These are phyloP conservation scores for Leccinum subgranulosum DNA, from an alignment of 768 basidiomycete genomes.

Conservation along the genomic window DNA sequence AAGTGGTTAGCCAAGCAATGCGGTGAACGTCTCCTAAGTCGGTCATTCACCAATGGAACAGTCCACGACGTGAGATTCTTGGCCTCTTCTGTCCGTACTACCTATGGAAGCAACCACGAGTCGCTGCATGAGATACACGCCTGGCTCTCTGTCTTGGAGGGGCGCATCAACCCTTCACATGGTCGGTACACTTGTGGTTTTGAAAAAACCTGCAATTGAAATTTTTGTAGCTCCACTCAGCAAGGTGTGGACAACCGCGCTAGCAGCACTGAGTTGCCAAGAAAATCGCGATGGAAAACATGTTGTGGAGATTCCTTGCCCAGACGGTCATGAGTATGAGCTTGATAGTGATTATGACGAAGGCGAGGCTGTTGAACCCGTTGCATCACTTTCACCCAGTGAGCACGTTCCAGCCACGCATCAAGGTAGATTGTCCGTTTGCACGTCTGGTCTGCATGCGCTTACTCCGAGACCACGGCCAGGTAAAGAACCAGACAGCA, in stretches of 20 bases:
- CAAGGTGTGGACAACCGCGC: conserved; percentile 6
- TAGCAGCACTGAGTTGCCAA: background rate
- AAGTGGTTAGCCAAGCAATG: too few species aligned
- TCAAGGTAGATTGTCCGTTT: conserved; percentile 2
- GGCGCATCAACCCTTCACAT: conserved; percentile 1
- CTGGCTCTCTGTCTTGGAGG: conserved; percentile 12
- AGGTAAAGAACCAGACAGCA: conserved; percentile 6
- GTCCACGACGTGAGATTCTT: conserved; percentile 20
- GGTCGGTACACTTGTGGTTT: conserved; percentile 3
- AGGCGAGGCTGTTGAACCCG: background rate
- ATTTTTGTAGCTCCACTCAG: conserved; percentile 6
- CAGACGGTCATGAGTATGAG: conserved; percentile 15
- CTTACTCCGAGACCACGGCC: background rate
- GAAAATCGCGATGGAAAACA: background rate
- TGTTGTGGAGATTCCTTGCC: conserved; percentile 4
- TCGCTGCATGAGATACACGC: conserved; percentile 9
- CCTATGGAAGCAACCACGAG: background rate
- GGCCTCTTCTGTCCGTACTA: background rate
- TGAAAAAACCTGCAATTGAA: conserved; percentile 1
- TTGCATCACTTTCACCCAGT: background rate
- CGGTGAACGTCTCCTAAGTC: conserved; percentile 9
- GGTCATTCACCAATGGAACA: conserved; percentile 17
- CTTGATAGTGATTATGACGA: conserved; percentile 28
- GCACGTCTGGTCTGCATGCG: background rate
- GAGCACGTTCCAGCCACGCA: background rate